These are phyloP conservation scores for Naematelia encephala DNA, from an alignment of 768 basidiomycete genomes.

Conservation along the genomic window DNA sequence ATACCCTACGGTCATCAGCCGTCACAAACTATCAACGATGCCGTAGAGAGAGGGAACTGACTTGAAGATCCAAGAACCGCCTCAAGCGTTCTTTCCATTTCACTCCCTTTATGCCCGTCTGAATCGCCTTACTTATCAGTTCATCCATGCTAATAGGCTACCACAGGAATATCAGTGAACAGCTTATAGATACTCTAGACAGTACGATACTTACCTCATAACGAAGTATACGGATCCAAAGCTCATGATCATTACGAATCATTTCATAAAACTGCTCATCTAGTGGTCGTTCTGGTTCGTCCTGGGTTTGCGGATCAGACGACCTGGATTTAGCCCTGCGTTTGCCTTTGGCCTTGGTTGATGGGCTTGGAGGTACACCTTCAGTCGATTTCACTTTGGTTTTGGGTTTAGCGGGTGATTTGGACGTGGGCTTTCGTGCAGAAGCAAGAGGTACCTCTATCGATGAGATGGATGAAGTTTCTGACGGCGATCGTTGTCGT, in stretches of 20 bases:
- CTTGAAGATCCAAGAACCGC: constrained; percentile 35
- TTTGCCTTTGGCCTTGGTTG: no score
- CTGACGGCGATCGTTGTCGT: not conserved
- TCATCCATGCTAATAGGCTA: constrained; percentile 44
- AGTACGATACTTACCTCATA: constrained; percentile 45
- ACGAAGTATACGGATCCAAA: constrained; percentile 33
- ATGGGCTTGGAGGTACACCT: no score
- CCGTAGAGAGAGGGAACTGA: no score
- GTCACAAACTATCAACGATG: not conserved
- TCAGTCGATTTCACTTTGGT: not conserved
- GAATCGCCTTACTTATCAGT: constrained; percentile 29
- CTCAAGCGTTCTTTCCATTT: constrained; percentile 36
- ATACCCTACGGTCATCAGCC: constrained; percentile 14
- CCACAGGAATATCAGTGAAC: not conserved
- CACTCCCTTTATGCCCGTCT: constrained; percentile 28
- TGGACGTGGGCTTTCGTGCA: constrained; percentile 8
- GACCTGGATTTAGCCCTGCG: no score
- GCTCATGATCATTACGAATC: constrained; percentile 31
- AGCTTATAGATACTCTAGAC: not conserved
- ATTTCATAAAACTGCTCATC: constrained; percentile 25
- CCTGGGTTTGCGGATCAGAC: no score
- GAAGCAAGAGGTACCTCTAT: constrained; percentile 32
- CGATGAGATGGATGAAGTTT: constrained; percentile 18
- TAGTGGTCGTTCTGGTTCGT: constrained; percentile 8
- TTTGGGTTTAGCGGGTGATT: constrained; percentile 4